These are phyloP conservation scores for Populus tremula DNA, from an alignment of 345 rosid genomes.

Conservation along the genomic window DNA sequence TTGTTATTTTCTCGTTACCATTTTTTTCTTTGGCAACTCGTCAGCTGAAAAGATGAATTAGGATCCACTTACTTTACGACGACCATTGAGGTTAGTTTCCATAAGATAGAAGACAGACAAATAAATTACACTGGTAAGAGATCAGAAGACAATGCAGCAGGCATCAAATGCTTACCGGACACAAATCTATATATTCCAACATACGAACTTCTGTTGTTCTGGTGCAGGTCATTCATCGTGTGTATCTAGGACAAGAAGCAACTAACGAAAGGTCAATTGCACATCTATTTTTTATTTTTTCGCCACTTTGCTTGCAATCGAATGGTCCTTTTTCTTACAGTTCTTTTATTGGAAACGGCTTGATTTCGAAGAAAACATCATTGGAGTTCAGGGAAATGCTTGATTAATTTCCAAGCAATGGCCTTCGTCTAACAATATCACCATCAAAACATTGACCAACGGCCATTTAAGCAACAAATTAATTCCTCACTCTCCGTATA, in stretches of 20 bases:
- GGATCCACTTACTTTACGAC: background rate
- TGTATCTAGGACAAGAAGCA: too few species aligned
- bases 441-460: background rate
- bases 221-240: too few species aligned
- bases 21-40: background rate
- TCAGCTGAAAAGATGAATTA: background rate
- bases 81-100: background rate
- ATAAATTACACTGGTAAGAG: background rate
- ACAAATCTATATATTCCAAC: too few species aligned
- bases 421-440: background rate
- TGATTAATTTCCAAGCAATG: background rate
- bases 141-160: background rate
- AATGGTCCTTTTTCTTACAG: background rate
- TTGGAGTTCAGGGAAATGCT: background rate
- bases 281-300: background rate
- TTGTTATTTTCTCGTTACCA: background rate
- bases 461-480: background rate
- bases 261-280: too few species aligned
- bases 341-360: background rate
- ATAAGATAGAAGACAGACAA: background rate
- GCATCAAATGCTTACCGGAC: background rate
- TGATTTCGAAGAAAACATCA: constrained; percentile 1
- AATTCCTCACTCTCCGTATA: too few species aligned
- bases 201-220: too few species aligned
- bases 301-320: background rate